phyloP scores from a whole-genome alignment of 768 basidiomycete genomes.

The Cyathus striatus region DNA sequence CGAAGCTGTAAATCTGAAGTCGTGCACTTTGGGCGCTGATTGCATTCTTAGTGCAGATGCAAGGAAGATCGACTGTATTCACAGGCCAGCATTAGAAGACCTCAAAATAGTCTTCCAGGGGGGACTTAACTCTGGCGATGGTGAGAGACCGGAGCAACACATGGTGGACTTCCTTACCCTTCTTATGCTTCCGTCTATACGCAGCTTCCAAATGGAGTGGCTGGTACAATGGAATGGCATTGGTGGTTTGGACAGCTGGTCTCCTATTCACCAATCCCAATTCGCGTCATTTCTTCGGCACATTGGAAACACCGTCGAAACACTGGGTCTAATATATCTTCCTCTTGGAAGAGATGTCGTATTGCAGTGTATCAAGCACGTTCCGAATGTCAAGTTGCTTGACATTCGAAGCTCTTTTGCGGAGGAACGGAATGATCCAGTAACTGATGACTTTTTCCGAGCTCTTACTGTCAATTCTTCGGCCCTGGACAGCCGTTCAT shows the following conservation, averaged over 20 bases:
- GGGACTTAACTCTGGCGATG: slow-evolving; percentile 4
- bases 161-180: slow-evolving; percentile 25
- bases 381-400: slow-evolving; percentile 23
- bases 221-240: slow-evolving; percentile 14
- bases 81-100: slow-evolving; percentile 23
- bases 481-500: not conserved
- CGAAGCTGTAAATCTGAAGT: slow-evolving; percentile 21
- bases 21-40: slow-evolving; percentile 25
- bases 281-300: slow-evolving; percentile 23
- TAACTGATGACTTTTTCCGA: slow-evolving; percentile 27
- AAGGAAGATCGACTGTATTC: slow-evolving; percentile 6
- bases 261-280: slow-evolving; percentile 13
- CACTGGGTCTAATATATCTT: slow-evolving; percentile 30
- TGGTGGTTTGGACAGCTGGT: slow-evolving; percentile 10
- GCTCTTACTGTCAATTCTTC: slow-evolving; percentile 9
- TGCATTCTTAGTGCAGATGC: slow-evolving; percentile 16
- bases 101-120: slow-evolving; percentile 28
- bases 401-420: slow-evolving; percentile 28
- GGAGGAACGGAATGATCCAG: slow-evolving; percentile 26
- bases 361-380: slow-evolving; percentile 20
- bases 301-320: slow-evolving; percentile 19
- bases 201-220: slow-evolving; percentile 29
- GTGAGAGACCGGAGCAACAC: slow-evolving; percentile 12
- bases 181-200: slow-evolving; percentile 23
- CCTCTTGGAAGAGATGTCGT: slow-evolving; percentile 29